Evolutionary conservation across 176 grass and related monocot species (phyloP), one percentile per base, ranked within the genome.

Genomic region (Saccharum officinarum): DNA sequence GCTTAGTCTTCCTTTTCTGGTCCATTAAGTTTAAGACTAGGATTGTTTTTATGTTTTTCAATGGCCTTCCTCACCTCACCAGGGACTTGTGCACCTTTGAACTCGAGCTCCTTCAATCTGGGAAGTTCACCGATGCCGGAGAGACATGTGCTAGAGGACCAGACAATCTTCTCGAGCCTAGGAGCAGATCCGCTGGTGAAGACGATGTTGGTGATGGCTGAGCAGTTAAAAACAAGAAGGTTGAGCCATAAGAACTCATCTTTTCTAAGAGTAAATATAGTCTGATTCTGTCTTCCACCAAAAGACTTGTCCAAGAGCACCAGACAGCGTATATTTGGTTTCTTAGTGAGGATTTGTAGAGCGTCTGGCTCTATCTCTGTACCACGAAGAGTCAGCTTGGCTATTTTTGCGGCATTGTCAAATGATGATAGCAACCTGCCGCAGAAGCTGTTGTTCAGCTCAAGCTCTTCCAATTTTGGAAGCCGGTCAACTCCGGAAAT

Each of bases 151-250:
- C 34, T 3, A 12, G 36, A 7, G 3, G 8, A 45, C 59, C 57
- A 81, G 7, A 68, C 18, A 0, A 87, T 76, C 25, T 87, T 87
- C 57, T 81, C 15, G 0, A 80, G 84, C 22, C 10, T 75, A 55
- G 69, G 69, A 80, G 34, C 11, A 55, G 44, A 73, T 3, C 23
- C 59, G 0, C 0, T 1, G 6, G 0, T 25, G 70, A 87, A 75
- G 23, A 0, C 0, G 1, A 87, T 75, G 7, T 33, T 18, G 18
- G 45, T 57, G 78, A 76, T 76, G 25, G 0, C 0, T 3, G 10
- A 38, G 44, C 65, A 8, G 1, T 81, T 0, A 12, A 69, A 45
- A 69, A 17, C 8, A 69, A 81, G 64, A 69, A 38, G 31, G 4
- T 81, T 81, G 6, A 69, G 64, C 9, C 8, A 37, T 10, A 6